These are phyloP conservation scores for Rhododendron ovatum DNA, from an alignment of 148 eudicot genomes.

Conservation along the genomic window DNA sequence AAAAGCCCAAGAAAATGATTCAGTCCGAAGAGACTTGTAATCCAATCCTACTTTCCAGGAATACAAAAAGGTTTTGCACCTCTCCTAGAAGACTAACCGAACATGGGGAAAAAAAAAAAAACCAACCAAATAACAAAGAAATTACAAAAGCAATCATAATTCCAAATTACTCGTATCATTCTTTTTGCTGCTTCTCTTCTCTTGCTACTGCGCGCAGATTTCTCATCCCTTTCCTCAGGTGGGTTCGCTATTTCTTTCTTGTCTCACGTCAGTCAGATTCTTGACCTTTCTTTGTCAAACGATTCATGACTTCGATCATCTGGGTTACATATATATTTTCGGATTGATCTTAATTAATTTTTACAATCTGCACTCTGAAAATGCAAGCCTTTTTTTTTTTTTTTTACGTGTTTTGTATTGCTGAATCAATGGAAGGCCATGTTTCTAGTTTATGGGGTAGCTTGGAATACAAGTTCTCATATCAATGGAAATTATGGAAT, in stretches of 20 bases:
- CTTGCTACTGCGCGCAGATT: not conserved
- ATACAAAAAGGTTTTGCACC: slow-evolving; percentile 17
- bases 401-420: too few species aligned
- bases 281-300: not conserved
- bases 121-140: slow-evolving; percentile 11
- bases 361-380: too few species aligned
- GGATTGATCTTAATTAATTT: too few species aligned
- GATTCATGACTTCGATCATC: too few species aligned
- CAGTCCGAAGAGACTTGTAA: not conserved
- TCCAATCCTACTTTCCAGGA: slow-evolving; percentile 31
- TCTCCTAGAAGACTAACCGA: slow-evolving; percentile 19
- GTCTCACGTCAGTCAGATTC: not conserved
- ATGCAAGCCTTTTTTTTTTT: too few species aligned
- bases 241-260: not conserved
- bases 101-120: slow-evolving; percentile 18
- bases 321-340: too few species aligned
- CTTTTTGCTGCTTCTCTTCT: not conserved
- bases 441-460: too few species aligned
- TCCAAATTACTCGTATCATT: too few species aligned
- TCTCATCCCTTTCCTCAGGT: slow-evolving; percentile 7
- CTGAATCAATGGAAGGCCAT: too few species aligned
- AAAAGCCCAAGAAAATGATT: not conserved
- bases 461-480: too few species aligned
- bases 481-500: too few species aligned
- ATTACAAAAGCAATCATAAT: too few species aligned